Base-by-base conservation (phyloP, 2,329 filamentous ascomycete species). In the Purpureocillium lavendulum region DNA sequence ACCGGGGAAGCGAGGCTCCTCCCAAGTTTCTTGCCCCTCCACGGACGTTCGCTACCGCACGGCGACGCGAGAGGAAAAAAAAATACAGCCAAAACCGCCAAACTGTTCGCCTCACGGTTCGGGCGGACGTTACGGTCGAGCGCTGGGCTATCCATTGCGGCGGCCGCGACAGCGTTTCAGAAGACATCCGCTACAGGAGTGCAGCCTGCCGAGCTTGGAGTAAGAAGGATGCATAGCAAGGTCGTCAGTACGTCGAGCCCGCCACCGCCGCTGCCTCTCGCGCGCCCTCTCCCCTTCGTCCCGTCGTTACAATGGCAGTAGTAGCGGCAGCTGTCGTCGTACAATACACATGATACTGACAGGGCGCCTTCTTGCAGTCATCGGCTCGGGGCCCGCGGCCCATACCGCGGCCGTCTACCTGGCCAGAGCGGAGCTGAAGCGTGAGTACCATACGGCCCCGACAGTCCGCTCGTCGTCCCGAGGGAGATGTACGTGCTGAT, bases 371-470 rank as follows among this genome's bases (percentile, higher is more conserved):
- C 24, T 10, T 15, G 46, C 42, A 80, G 76, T 88, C 58, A 84
- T 87, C 67, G 89, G 92, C 71, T 98, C 92, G 46, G 92, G 92
- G 71, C 92, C 92, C 47, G 92, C 89, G 53, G 92, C 89, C 66
- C 92, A 98, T 70, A 98, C 92, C 35, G 92, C 92, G 46, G 92
- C 92, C 62, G 81, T 98, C 61, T 98, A 98, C 68, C 82, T 96
- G 55, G 84, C 89, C 35, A 84, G 92, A 60, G 92, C 92, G 45
- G 90, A 98, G 62, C 69, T 98, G 60, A 86, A 94, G 66, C 92
- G 75, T 81, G 57, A 60, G 73, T 64, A 2, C 13, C 29, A 13
- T n/a, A 30, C 29, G 11, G 7, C 11, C 12, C 13, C 7, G 13
- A 14, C 29, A 13, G 11, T 12, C 29, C 18, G n/a, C 17, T 7